Percentiles rank a stretch among this genome's conserved stretches.
phyloP scores from a whole-genome alignment of 2,329 filamentous ascomycete species.

The Sporothrix inflata region DNA sequence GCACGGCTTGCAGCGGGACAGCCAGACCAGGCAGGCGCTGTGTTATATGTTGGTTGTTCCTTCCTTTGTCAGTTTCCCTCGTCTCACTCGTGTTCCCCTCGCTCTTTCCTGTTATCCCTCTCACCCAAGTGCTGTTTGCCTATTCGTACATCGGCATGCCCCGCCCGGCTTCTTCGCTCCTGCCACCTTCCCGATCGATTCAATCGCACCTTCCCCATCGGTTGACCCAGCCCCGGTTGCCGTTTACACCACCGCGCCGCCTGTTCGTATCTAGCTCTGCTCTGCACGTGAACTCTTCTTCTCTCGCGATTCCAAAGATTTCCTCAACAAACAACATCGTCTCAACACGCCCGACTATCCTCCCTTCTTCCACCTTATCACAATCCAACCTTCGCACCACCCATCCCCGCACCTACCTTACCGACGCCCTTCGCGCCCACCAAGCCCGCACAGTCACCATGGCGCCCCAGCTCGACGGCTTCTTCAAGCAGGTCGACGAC shows the following conservation, averaged over 20 bases:
- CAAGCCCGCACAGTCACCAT: slow-evolving; percentile 68
- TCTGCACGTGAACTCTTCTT: not conserved
- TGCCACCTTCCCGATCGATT: slow-evolving; percentile 34
- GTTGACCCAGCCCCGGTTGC: slow-evolving; percentile 16
- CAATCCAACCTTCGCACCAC: not conserved
- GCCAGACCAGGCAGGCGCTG: not conserved
- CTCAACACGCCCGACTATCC: not conserved
- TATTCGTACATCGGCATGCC: slow-evolving; percentile 29
- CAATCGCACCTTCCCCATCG: slow-evolving; percentile 29
- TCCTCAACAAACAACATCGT: not conserved
- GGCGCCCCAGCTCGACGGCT: slow-evolving; percentile 87
- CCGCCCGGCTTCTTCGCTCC: slow-evolving; percentile 28
- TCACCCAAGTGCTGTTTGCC: too few species aligned
- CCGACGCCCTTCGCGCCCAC: slow-evolving; percentile 56
- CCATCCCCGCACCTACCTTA: slow-evolving; percentile 53
- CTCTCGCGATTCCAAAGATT: not conserved
- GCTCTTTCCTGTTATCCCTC: not conserved
- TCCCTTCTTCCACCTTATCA: not conserved
- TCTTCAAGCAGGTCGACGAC: slow-evolving; percentile 88
- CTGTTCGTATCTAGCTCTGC: slow-evolving; percentile 14
- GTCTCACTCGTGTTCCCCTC: not conserved
- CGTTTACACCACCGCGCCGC: slow-evolving; percentile 14
- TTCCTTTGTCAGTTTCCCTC: not conserved
- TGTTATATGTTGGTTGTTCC: not conserved
- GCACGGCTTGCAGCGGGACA: slow-evolving; percentile 25